Percentiles rank a stretch among this genome's conserved stretches.
Conservation (phyloP, 2,329 filamentous ascomycete genomes). For the Shiraia sp. region DNA sequence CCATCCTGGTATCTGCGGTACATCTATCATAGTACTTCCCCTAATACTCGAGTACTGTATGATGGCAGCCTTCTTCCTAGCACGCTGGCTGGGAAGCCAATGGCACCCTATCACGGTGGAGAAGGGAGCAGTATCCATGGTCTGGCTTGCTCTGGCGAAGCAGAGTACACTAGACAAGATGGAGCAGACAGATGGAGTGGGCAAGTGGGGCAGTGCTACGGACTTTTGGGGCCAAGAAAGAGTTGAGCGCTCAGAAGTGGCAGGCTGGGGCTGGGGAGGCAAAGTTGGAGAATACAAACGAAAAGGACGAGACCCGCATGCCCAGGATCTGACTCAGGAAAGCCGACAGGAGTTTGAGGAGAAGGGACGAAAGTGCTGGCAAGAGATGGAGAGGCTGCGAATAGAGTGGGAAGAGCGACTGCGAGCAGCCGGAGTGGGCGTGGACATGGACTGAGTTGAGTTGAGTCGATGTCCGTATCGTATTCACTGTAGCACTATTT, state of each 20-base stretch:
- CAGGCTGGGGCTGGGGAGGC: slow-evolving; percentile 76
- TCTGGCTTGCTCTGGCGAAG: slow-evolving; percentile 75
- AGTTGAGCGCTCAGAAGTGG: slow-evolving; percentile 78
- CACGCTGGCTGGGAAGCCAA: slow-evolving; percentile 78
- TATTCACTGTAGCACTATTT: too few species aligned
- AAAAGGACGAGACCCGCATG: slow-evolving; percentile 61
- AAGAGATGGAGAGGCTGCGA: slow-evolving; percentile 72
- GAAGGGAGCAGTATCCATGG: slow-evolving; percentile 72
- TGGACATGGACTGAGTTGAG: slow-evolving; percentile 28
- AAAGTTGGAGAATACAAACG: slow-evolving; percentile 56
- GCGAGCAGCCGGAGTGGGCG: slow-evolving; percentile 42
- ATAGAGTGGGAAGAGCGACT: slow-evolving; percentile 60
- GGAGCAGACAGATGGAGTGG: slow-evolving; percentile 56
- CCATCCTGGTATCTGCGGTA: slow-evolving; percentile 86
- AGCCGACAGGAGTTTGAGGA: slow-evolving; percentile 65
- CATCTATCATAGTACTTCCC: slow-evolving; percentile 76
- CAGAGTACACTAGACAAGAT: slow-evolving; percentile 64
- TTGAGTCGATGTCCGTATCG: too few species aligned
- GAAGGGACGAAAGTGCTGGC: slow-evolving; percentile 66
- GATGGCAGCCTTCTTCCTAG: slow-evolving; percentile 68
- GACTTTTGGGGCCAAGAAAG: slow-evolving; percentile 61
- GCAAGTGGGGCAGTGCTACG: slow-evolving; percentile 84
- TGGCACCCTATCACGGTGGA: slow-evolving; percentile 86
- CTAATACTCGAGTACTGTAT: slow-evolving; percentile 72
- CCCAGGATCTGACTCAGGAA: slow-evolving; percentile 64